Evolutionary conservation across 306 rosid species (phyloP), one percentile per base, ranked within the genome.

Genomic region (Cicer pinnatifidum): DNA sequence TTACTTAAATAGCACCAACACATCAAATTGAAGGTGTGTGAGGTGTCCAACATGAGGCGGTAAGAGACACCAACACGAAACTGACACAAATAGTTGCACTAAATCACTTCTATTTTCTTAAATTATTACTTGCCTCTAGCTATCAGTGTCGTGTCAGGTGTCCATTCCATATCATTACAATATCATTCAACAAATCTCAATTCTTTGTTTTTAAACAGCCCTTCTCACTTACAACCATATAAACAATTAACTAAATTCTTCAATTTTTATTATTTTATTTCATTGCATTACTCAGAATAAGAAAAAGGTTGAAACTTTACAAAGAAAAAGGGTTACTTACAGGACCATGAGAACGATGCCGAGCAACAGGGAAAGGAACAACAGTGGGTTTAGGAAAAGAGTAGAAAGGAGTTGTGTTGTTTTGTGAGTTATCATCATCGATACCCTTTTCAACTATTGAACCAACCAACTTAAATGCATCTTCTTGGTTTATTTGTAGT

Each of bases 261-360:
- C 4, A 6, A 23, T 33, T 74, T 47, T 47, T 10, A 12, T 28
- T 28, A 28, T 28, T 2, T 28, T 28, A 28, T 28, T 28, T 28
- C 5, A 28, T 3, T 28, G 35, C 11, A 33, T n/a, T 23, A 47
- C 62, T 2, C 52, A 28, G 5, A 28, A 28, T 28, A 28, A 3
- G 35, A 28, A 46, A 69, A 67, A 67, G 38, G 44, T 3, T 23
- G 50, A 16, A 67, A 12, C 58, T 78, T 59, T 46, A 53, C 6
- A 51, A 11, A 63, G 37, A 43, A 66, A 71, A 75, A 66, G 45
- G 23, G 20, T 3, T 2, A 73, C 87, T 88, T 78, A 94, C 97
- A 77, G 97, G 97, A 48, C 96, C 95, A 67, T 86, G 87, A 9
- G 97, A 91, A 61, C 97, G 99, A 59, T 91, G 99, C 50, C 97